Evolutionary conservation across 352 stramenopile genomes (phyloP).

Genomic region (Peronospora farinosa): DNA sequence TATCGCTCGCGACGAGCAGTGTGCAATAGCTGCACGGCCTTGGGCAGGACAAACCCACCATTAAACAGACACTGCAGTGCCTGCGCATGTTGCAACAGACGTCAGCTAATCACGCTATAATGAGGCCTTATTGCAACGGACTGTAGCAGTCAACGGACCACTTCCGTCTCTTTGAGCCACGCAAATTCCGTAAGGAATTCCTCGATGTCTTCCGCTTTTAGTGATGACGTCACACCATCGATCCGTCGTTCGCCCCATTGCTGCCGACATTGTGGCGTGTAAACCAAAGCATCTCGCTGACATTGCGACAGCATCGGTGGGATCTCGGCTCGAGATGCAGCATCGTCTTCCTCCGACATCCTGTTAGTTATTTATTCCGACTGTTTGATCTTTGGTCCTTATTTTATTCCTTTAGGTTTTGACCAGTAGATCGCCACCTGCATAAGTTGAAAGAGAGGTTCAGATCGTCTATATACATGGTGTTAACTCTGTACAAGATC

Average conservation of each 20-base stretch:
- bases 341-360: conserved; percentile 29
- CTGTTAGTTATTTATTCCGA: not conserved
- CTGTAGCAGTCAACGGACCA: conserved; percentile 27
- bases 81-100: conserved; percentile 19
- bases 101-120: not conserved
- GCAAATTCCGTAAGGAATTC: conserved; percentile 48
- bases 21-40: conserved; percentile 36
- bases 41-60: conserved; percentile 41
- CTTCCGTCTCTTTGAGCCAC: conserved; percentile 47
- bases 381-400: not conserved
- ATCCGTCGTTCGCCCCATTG: conserved; percentile 31
- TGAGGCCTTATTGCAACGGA: not conserved
- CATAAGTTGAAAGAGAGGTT: no score
- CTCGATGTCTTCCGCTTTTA: conserved; percentile 34
- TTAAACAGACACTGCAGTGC: conserved; percentile 57
- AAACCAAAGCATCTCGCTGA: conserved; percentile 16
- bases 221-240: conserved; percentile 9
- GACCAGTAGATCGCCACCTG: not conserved
- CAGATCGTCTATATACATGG: no score
- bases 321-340: conserved; percentile 47
- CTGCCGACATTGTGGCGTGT: conserved; percentile 28
- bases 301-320: conserved; percentile 35
- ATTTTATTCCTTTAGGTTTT: conserved; percentile 2
- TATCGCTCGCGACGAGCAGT: conserved; percentile 25
- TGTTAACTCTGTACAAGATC: no score